Percentiles rank a stretch among this genome's conserved stretches.
These are phyloP conservation scores for Naumovozyma dairenensis DNA, from an alignment of 805 yeast species.

Conservation along the genomic window DNA sequence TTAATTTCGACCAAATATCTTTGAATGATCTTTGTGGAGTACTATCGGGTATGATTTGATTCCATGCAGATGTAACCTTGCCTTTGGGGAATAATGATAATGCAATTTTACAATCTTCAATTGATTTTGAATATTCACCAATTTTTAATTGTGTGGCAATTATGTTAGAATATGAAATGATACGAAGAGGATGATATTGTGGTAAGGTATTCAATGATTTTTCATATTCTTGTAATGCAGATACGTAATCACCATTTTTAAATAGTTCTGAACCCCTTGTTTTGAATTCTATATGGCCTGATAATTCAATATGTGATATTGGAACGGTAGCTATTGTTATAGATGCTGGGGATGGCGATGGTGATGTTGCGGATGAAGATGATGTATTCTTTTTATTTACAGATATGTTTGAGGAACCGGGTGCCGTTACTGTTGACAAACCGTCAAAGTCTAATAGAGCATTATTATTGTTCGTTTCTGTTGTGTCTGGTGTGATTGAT, in stretches of 20 bases:
- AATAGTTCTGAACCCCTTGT: slow-evolving; percentile 53
- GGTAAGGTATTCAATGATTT: slow-evolving; percentile 53
- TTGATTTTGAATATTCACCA: slow-evolving; percentile 48
- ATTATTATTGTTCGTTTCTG: neutral
- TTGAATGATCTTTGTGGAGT: slow-evolving; percentile 27
- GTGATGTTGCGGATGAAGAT: neutral
- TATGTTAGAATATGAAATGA: slow-evolving; percentile 67
- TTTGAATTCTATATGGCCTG: slow-evolving; percentile 38
- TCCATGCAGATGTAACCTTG: slow-evolving; percentile 27
- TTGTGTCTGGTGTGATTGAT: neutral
- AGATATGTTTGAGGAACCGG: neutral
- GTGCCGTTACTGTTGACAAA: neutral
- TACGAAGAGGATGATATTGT: slow-evolving; percentile 47
- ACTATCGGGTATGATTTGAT: slow-evolving; percentile 36
- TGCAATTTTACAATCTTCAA: slow-evolving; percentile 26
- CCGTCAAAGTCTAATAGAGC: neutral
- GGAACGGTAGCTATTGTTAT: too few species aligned
- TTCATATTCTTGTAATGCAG: slow-evolving; percentile 53
- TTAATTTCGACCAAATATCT: slow-evolving; percentile 65
- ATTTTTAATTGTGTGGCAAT: slow-evolving; percentile 55
- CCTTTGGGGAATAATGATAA: slow-evolving; percentile 28
- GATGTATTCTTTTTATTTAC: neutral
- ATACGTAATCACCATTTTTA: slow-evolving; percentile 71
- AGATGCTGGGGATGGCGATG: too few species aligned
- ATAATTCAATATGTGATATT: slow-evolving; percentile 23